Percentiles rank a stretch among this genome's conserved stretches.
Conservation (phyloP, 2,329 filamentous ascomycete species). For the Samsoniella hepiali region DNA sequence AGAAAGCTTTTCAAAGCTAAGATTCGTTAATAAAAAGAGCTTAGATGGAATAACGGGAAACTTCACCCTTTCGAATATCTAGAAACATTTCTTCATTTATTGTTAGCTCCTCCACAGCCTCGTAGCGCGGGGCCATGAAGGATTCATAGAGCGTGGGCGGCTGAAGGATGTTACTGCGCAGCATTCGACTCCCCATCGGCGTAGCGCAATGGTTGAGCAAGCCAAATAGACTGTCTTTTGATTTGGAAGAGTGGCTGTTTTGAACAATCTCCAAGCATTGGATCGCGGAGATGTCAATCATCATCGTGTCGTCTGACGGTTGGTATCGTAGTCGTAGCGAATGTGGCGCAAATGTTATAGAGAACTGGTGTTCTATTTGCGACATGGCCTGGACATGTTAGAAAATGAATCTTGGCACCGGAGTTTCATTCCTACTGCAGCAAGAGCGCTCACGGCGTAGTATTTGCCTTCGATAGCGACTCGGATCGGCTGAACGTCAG, state of each 20-base stretch:
- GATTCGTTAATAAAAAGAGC: slow-evolving; percentile 21
- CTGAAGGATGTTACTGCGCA: slow-evolving; percentile 84
- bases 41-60: not conserved
- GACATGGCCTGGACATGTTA: slow-evolving; percentile 63
- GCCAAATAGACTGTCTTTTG: slow-evolving; percentile 78
- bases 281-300: slow-evolving; percentile 89
- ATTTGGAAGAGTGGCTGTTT: slow-evolving; percentile 74
- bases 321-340: slow-evolving; percentile 84
- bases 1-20: slow-evolving; percentile 68
- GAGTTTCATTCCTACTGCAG: slow-evolving; percentile 60
- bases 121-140: slow-evolving; percentile 69
- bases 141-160: slow-evolving; percentile 68
- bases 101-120: slow-evolving; percentile 79
- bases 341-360: slow-evolving; percentile 68
- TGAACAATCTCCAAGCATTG: slow-evolving; percentile 85
- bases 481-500: slow-evolving; percentile 78
- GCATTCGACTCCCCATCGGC: slow-evolving; percentile 80
- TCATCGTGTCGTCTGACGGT: slow-evolving; percentile 88
- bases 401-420: not conserved
- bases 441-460: slow-evolving; percentile 79
- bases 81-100: slow-evolving; percentile 83
- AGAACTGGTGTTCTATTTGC: slow-evolving; percentile 70
- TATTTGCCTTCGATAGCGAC: slow-evolving; percentile 78
- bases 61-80: slow-evolving; percentile 63
- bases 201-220: slow-evolving; percentile 82